Base-by-base conservation (phyloP, 2,329 filamentous ascomycete genomes). In the Thelonectria rubi region DNA sequence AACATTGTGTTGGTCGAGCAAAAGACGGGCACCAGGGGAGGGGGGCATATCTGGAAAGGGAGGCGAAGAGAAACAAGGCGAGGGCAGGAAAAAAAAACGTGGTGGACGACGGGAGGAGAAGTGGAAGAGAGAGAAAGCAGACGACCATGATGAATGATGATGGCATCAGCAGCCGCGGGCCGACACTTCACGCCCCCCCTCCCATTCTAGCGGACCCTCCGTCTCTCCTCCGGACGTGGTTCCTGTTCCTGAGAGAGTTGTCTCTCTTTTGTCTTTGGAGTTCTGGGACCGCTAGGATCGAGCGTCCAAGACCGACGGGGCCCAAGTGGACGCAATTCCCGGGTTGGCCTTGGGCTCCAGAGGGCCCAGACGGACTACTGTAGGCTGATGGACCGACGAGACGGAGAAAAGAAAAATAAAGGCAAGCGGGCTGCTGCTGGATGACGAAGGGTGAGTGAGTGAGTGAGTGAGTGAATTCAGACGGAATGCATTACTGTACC, bases 71-170 rank as follows among this genome's bases (percentile, higher is more conserved):
- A 24, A 7, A 24, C 24, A 24, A 24, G 24, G 24, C 24, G 24
- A 24, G 24, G 24, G 7, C 42, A 45, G 37, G 57, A 59, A 48
- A 32, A 37, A 24, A 43, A 34, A 59, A 53, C 46, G 57, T 43
- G 50, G 37, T 49, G 45, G 39, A 54, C 42, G 30, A 53, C 39
- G 51, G 40, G 32, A 32, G 42, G 26, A 37, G 43, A 21, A 21
- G 32, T 34, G 32, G 51, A 47, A 7, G 42, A 39, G n/a, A n/a
- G n/a, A n/a, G n/a, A n/a, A n/a, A n/a, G n/a, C n/a, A n/a, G n/a
- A n/a, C n/a, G n/a, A n/a, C n/a, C n/a, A n/a, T 42, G 52, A 40
- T 55, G 45, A 55, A 55, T 53, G 57, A 54, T 54, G 57, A 55
- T 54, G 51, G 50, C 50, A 55, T 50, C 46, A 54, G 49, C 20